These are phyloP conservation scores for Insectozyma bohioensis DNA, from an alignment of 1,139 yeast genomes.

Conservation along the genomic window DNA sequence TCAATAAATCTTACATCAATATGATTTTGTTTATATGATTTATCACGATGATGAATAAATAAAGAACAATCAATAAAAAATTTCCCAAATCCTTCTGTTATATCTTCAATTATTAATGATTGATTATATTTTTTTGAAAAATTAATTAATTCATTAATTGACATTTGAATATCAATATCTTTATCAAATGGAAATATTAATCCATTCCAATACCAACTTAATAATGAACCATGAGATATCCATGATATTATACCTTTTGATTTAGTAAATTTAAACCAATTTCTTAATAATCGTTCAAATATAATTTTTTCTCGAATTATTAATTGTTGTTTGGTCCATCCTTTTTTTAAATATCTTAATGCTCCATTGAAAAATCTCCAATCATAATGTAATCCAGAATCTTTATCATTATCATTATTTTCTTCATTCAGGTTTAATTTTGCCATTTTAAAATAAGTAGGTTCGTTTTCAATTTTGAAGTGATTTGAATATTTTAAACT, in stretches of 20 bases:
- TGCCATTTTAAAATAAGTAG: constrained; percentile 37
- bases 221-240: constrained; percentile 48
- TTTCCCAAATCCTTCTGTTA: constrained; percentile 33
- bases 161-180: constrained; percentile 41
- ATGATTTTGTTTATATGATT: constrained; percentile 30
- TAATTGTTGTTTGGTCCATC: constrained; percentile 30
- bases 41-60: constrained; percentile 32
- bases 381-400: constrained; percentile 34
- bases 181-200: constrained; percentile 39
- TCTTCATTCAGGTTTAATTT: constrained; percentile 23
- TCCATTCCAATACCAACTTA: constrained; percentile 45
- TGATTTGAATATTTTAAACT: constrained; percentile 23
- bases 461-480: constrained; percentile 23
- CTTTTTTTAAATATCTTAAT: constrained; percentile 24
- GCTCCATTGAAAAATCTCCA: constrained; percentile 43
- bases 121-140: constrained; percentile 38
- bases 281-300: constrained; percentile 47
- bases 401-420: constrained; percentile 26
- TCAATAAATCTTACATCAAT: constrained; percentile 44
- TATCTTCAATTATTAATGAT: constrained; percentile 33
- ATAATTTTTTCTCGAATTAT: constrained; percentile 41
- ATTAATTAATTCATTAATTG: constrained; percentile 29
- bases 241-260: constrained; percentile 36
- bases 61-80: constrained; percentile 36
- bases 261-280: constrained; percentile 45